A percentile compares a stretch with the other conserved stretches of the same genome.
These are phyloP conservation scores for Phallus indusiatus DNA, from an alignment of 768 basidiomycete species.

Conservation along the genomic window DNA sequence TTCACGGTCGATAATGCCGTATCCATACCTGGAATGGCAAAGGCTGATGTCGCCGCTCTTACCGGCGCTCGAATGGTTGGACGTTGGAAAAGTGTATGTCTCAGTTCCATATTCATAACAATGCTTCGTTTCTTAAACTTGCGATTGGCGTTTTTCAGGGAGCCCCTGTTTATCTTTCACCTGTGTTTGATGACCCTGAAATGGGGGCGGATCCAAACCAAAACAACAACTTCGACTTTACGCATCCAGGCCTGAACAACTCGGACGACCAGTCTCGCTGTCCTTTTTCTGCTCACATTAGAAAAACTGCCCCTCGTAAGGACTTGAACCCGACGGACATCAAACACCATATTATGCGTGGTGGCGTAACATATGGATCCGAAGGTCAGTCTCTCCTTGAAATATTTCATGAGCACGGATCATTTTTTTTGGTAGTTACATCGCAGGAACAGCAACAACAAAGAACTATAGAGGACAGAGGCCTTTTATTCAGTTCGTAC, in stretches of 20 bases:
- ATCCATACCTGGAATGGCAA: slow-evolving; percentile 12
- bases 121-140: too few species aligned
- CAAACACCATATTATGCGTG: slow-evolving; percentile 20
- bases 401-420: background rate
- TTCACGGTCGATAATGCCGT: slow-evolving; percentile 18
- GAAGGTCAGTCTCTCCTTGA: slow-evolving; percentile 12
- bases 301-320: slow-evolving; percentile 36
- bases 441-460: slow-evolving; percentile 23
- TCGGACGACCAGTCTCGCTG: slow-evolving; percentile 15
- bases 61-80: slow-evolving; percentile 29
- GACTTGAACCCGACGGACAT: slow-evolving; percentile 4
- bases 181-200: slow-evolving; percentile 32
- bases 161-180: slow-evolving; percentile 36
- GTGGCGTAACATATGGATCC: slow-evolving; percentile 27
- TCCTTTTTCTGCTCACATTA: slow-evolving; percentile 40
- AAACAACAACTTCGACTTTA: slow-evolving; percentile 33
- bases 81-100: slow-evolving; percentile 26
- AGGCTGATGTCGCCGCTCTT: slow-evolving; percentile 16
- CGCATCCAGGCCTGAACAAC: slow-evolving; percentile 17
- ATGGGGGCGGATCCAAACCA: slow-evolving; percentile 29
- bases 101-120: slow-evolving; percentile 16
- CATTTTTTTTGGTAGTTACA: slow-evolving; percentile 21
- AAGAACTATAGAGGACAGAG: slow-evolving; percentile 35
- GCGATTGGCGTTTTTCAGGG: slow-evolving; percentile 14
- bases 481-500: slow-evolving; percentile 32